These are phyloP conservation scores for Spatholobus suberectus DNA, from an alignment of 306 rosid genomes.

Conservation along the genomic window DNA sequence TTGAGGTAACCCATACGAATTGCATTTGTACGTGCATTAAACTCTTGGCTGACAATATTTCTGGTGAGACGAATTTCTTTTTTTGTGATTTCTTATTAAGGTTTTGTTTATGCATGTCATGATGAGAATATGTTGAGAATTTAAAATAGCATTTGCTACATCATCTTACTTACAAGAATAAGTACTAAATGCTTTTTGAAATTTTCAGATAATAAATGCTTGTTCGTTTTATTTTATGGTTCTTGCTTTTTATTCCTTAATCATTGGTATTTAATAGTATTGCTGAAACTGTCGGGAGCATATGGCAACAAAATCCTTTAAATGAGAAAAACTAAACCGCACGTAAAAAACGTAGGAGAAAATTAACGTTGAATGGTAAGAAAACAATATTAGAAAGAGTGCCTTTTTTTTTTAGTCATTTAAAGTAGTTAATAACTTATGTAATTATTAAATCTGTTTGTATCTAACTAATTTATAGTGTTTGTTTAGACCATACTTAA, in stretches of 20 bases:
- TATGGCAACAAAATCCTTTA: not conserved
- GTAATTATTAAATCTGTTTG: too few relatives aligned
- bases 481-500: too few relatives aligned
- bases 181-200: not conserved
- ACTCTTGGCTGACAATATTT: not conserved
- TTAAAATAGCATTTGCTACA: not conserved
- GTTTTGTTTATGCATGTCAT: not conserved
- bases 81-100: not conserved
- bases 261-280: not conserved
- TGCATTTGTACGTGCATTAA: not conserved
- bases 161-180: not conserved
- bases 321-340: not conserved
- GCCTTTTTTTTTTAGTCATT: not conserved
- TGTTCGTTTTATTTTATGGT: not conserved
- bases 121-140: not conserved
- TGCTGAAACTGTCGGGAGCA: not conserved
- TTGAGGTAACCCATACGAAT: not conserved
- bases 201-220: not conserved
- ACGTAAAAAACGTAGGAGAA: not conserved
- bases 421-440: too few relatives aligned
- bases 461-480: too few relatives aligned
- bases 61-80: not conserved
- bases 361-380: not conserved
- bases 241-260: not conserved
- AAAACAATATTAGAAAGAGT: not conserved